Evolutionary conservation across 345 rosid genomes (phyloP), one percentile per base, ranked within the genome.

Genomic region (Brassica nigra): DNA sequence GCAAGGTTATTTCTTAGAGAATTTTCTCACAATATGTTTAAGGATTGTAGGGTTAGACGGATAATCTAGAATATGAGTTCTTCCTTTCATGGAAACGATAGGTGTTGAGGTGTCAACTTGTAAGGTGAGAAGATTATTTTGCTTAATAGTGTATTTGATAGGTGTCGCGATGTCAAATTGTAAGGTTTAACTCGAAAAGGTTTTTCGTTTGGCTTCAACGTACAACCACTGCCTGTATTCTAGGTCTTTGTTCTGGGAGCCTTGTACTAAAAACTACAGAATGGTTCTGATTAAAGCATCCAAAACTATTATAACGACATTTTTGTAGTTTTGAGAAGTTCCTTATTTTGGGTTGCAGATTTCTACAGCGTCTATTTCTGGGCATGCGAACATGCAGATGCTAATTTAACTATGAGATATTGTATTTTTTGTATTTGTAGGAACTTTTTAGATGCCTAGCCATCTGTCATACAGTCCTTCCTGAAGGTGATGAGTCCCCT

Each of bases 371-470:
- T 67, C 39, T 61, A 23, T 15, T 23, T 66, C 39, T 55, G 29
- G 78, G 69, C 55, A 42, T 4, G 37, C 63, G 49, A 14, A 30
- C 37, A 58, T 65, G 70, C 20, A 33, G 34, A 62, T 72, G 77
- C 74, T 20, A 37, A 49, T 80, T 23, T 44, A 76, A 57, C 73
- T 33, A 12, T 23, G 33, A 71, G 63, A 31, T 76, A 70, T 30
- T 47, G 34, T 47, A 66, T 28, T 75, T 71, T 74, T 78, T 34
- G 55, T 66, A 16, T 71, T 5, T 83, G 83, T 85, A 96, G 99
- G 98, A 96, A 86, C 91, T 93, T 80, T 96, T 96, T 82, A 88
- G 99, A 87, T 96, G 99, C 80, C 97, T 96, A 72, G 99, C 99
- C 80, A 90, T 96, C 66, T 93, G 99, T 84, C 99, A 96, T 80